A percentile compares a stretch with the other conserved stretches of the same genome.
Evolutionary conservation across 208 protist genomes (phyloP).

Genomic region (Leishmania braziliensis): DNA sequence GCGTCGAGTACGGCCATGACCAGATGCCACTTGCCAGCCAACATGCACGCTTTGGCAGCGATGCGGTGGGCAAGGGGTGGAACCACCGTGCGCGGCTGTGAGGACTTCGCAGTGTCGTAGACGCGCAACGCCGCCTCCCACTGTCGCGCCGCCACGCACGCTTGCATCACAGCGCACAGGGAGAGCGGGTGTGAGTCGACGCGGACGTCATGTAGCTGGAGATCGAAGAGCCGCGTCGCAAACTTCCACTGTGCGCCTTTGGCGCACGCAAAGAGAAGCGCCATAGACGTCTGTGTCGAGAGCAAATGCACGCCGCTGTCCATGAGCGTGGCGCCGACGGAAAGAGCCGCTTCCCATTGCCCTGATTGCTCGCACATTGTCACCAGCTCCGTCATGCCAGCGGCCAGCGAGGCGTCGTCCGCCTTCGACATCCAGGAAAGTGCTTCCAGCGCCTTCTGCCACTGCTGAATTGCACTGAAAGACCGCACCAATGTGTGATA

Average conservation of each 20-base stretch:
- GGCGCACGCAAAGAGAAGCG: slow-evolving; percentile 69
- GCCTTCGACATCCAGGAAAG: slow-evolving; percentile 86
- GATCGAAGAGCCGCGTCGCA: slow-evolving; percentile 44
- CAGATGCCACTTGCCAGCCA: slow-evolving; percentile 48
- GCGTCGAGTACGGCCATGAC: slow-evolving; percentile 48
- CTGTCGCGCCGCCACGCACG: slow-evolving; percentile 49
- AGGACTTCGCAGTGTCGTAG: slow-evolving; percentile 39
- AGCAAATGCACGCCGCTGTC: slow-evolving; percentile 47
- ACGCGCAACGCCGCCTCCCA: slow-evolving; percentile 57
- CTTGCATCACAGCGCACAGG: slow-evolving; percentile 73
- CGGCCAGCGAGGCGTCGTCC: slow-evolving; percentile 66
- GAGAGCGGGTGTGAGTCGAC: slow-evolving; percentile 67
- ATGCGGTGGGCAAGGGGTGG: slow-evolving; percentile 79
- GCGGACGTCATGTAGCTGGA: slow-evolving; percentile 58
- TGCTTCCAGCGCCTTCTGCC: slow-evolving; percentile 83
- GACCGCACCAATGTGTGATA: slow-evolving; percentile 80
- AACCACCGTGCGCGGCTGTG: slow-evolving; percentile 70
- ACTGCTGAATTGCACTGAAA: slow-evolving; percentile 71
- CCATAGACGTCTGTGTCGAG: slow-evolving; percentile 53
- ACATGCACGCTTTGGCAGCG: slow-evolving; percentile 64
- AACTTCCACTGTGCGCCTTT: slow-evolving; percentile 64
- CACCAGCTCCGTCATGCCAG: slow-evolving; percentile 74
- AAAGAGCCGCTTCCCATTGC: slow-evolving; percentile 77
- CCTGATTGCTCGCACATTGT: slow-evolving; percentile 82
- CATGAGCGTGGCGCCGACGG: slow-evolving; percentile 58